Evolutionary conservation across 495 filamentous ascomycete species (phyloP).

Genomic region (Aspergillus egyptiacus): DNA sequence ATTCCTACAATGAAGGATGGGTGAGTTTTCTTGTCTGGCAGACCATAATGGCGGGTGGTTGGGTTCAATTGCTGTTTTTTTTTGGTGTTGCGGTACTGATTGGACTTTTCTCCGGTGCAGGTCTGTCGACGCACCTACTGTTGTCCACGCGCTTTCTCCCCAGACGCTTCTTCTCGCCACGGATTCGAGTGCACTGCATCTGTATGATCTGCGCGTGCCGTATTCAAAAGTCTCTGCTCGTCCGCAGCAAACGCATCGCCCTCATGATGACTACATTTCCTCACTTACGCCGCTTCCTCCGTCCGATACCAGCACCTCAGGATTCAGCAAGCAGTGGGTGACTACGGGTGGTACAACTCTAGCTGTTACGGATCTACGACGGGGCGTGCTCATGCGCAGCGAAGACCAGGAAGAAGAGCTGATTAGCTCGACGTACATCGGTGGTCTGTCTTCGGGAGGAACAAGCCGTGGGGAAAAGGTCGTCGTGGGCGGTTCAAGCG

Average conservation of each 20-base stretch:
- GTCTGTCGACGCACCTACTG: slow-evolving; percentile 60
- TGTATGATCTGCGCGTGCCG: slow-evolving; percentile 80
- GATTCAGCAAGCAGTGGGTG: slow-evolving; percentile 87
- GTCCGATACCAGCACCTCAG: slow-evolving; percentile 67
- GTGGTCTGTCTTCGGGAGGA: slow-evolving; percentile 56
- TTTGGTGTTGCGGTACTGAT: slow-evolving; percentile 11
- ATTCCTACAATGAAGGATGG: slow-evolving; percentile 40
- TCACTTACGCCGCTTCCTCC: slow-evolving; percentile 80
- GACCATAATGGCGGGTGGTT: background rate
- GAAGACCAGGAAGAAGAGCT: slow-evolving; percentile 94
- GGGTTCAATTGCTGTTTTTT: slow-evolving; percentile 3
- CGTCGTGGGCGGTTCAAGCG: slow-evolving; percentile 69
- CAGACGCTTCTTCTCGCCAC: slow-evolving; percentile 86
- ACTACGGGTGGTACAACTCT: slow-evolving; percentile 86
- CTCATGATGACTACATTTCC: slow-evolving; percentile 89
- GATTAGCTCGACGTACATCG: slow-evolving; percentile 68
- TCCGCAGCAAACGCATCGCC: slow-evolving; percentile 71
- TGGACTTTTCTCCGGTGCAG: slow-evolving; percentile 16
- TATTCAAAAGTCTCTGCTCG: slow-evolving; percentile 49
- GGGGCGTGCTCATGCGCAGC: slow-evolving; percentile 74
- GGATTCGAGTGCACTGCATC: slow-evolving; percentile 80
- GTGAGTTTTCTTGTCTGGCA: slow-evolving; percentile 23
- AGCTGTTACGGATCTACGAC: slow-evolving; percentile 78
- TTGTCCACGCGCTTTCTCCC: slow-evolving; percentile 74
- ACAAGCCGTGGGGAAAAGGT: slow-evolving; percentile 65